Percentiles rank a stretch among this genome's conserved stretches.
phyloP scores from a whole-genome alignment of 2,329 filamentous ascomycete species.

The Fusarium nurragi region DNA sequence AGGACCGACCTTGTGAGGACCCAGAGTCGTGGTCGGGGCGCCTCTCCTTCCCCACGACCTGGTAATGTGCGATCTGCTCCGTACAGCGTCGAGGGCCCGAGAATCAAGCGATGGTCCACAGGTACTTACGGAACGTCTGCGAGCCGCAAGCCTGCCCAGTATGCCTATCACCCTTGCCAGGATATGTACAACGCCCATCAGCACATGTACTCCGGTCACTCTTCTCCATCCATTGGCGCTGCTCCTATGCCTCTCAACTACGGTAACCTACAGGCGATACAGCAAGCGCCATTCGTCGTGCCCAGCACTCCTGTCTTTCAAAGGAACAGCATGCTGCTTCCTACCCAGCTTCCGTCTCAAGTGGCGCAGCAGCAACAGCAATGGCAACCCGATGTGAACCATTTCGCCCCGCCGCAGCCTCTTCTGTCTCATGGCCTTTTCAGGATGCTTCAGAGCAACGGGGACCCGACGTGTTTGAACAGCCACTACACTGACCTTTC shows the following conservation, averaged over 20 bases:
- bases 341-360: slow-evolving; percentile 59
- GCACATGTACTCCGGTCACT: slow-evolving; percentile 57
- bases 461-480: slow-evolving; percentile 72
- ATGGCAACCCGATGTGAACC: slow-evolving; percentile 60
- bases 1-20: slow-evolving; percentile 69
- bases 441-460: slow-evolving; percentile 78
- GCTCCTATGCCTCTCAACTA: slow-evolving; percentile 63
- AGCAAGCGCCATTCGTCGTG: slow-evolving; percentile 66
- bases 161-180: slow-evolving; percentile 69
- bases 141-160: slow-evolving; percentile 66
- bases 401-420: slow-evolving; percentile 68
- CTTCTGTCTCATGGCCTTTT: slow-evolving; percentile 77
- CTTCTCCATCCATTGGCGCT: slow-evolving; percentile 57
- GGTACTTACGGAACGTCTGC: slow-evolving; percentile 72
- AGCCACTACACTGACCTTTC: slow-evolving; percentile 78
- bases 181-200: slow-evolving; percentile 67
- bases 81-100: slow-evolving; percentile 72
- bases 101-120: slow-evolving; percentile 81
- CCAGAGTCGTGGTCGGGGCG: slow-evolving; percentile 71
- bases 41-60: slow-evolving; percentile 76
- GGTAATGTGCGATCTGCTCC: slow-evolving; percentile 71
- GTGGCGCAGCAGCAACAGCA: slow-evolving; percentile 60
- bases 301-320: slow-evolving; percentile 61
- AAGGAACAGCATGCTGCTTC: slow-evolving; percentile 68
- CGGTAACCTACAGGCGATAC: slow-evolving; percentile 63